Conservation (phyloP, 306 rosid species). For the Fragaria iinumae region DNA sequence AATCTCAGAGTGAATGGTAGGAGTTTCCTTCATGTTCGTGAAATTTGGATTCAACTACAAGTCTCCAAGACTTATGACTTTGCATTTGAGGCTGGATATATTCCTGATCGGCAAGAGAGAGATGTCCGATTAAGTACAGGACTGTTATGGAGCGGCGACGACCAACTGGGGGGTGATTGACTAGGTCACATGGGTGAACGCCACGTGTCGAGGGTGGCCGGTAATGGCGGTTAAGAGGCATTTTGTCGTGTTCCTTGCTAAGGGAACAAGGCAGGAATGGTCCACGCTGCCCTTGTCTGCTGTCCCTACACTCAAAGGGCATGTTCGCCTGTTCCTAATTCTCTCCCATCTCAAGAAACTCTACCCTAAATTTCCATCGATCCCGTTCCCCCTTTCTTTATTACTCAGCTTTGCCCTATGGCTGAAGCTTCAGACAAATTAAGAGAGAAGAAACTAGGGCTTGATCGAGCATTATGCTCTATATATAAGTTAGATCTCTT, state of each 20-base stretch:
- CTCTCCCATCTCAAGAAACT: no score
- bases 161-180: not conserved
- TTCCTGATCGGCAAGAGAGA: not conserved
- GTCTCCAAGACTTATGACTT: not conserved
- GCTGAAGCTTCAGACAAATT: no score
- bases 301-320: constrained; percentile 12
- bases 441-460: no score
- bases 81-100: no score
- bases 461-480: no score
- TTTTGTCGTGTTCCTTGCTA: constrained; percentile 32
- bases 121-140: not conserved
- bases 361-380: no score
- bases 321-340: not conserved
- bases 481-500: no score
- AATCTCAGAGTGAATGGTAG: not conserved
- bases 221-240: constrained; percentile 50
- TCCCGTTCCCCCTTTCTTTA: no score
- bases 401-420: no score
- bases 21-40: not conserved
- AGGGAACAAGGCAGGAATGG: constrained; percentile 36
- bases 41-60: not conserved
- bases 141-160: not conserved
- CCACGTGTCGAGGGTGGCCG: constrained; percentile 48
- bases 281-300: constrained; percentile 50
- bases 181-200: constrained; percentile 4